A percentile compares a stretch with the other conserved stretches of the same genome.
phyloP scores from a whole-genome alignment of 441 rosid genomes.

The Kokia cookei region DNA sequence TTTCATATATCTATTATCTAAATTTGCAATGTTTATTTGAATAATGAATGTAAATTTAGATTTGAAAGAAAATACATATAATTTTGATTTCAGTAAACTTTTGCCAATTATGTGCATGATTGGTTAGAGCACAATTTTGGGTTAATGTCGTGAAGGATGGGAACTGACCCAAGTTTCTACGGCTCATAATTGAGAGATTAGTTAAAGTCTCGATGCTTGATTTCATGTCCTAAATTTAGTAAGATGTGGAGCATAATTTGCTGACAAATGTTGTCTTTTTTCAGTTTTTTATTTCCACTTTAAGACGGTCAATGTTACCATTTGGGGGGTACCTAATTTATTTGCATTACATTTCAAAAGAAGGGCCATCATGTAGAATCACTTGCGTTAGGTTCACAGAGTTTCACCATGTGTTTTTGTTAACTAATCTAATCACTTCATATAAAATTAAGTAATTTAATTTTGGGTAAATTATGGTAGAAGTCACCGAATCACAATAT shows the following conservation, averaged over 20 bases:
- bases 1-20: too few species aligned
- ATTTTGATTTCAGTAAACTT: too few species aligned
- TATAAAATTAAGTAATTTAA: neutral
- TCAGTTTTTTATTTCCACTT: neutral
- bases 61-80: too few species aligned
- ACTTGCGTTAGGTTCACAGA: neutral
- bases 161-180: neutral
- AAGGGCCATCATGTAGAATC: neutral
- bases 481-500: too few species aligned
- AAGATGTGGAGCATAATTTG: neutral
- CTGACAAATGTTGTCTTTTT: neutral
- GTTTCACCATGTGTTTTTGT: neutral
- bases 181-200: neutral
- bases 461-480: too few species aligned
- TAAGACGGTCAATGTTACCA: neutral
- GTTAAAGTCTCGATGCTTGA: neutral
- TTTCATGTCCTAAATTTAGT: constrained; percentile 8
- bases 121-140: too few species aligned
- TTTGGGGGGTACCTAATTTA: neutral
- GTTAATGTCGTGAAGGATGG: neutral
- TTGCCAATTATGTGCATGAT: neutral
- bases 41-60: too few species aligned
- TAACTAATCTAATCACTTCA: too few species aligned
- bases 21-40: too few species aligned
- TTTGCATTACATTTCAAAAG: neutral